Evolutionary conservation across 495 filamentous ascomycete species (phyloP).

Genomic region (Podospora australis): DNA sequence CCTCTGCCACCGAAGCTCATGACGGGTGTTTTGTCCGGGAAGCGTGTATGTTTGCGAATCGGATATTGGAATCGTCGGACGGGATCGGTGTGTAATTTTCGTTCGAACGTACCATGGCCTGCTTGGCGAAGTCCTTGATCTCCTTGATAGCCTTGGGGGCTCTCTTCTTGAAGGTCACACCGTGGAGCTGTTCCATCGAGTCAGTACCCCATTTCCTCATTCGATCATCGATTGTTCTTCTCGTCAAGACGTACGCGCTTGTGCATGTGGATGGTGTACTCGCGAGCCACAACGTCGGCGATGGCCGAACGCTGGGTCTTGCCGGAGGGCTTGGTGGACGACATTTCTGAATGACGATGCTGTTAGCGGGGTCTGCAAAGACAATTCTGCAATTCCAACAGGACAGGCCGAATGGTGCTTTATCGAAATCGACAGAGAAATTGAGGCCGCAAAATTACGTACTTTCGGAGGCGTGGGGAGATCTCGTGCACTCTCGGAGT

Average conservation of each 20-base stretch:
- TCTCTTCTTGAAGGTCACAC: constrained; percentile 98
- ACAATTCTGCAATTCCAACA: not conserved
- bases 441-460: constrained; percentile 18
- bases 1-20: not conserved
- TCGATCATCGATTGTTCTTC: not conserved
- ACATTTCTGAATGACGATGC: constrained; percentile 50
- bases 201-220: constrained; percentile 10
- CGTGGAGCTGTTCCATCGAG: constrained; percentile 66
- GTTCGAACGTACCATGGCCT: constrained; percentile 79
- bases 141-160: constrained; percentile 98
- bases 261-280: constrained; percentile 99
- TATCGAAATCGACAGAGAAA: constrained; percentile 1
- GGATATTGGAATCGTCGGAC: not conserved
- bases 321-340: constrained; percentile 57
- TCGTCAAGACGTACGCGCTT: constrained; percentile 75
- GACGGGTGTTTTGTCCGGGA: too few species aligned
- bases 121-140: constrained; percentile 85
- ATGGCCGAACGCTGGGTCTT: constrained; percentile 88
- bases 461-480: constrained; percentile 27
- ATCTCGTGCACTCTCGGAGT: constrained; percentile 26
- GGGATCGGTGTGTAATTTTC: constrained; percentile 4
- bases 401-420: not conserved
- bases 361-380: constrained; percentile 11
- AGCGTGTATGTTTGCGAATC: too few species aligned
- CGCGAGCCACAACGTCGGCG: constrained; percentile 94